Evolutionary conservation across 2,329 filamentous ascomycete species (phyloP).

Genomic region (Alternaria hordeiaustralica): DNA sequence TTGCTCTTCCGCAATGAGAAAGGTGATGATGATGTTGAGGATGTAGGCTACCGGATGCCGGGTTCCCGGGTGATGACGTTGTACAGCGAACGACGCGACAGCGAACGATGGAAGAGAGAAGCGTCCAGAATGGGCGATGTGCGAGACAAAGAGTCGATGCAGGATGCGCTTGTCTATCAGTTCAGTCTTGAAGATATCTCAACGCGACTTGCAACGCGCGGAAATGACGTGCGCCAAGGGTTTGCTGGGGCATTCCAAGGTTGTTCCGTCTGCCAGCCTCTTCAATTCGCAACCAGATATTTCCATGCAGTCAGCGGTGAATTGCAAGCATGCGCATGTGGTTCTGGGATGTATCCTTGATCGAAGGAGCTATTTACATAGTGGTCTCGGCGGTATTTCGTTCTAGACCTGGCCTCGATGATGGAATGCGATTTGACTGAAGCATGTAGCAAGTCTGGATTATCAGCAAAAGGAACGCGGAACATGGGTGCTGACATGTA

Average conservation of each 20-base stretch:
- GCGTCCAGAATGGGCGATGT: neutral
- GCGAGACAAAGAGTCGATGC: neutral
- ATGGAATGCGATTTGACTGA: neutral
- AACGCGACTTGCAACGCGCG: neutral
- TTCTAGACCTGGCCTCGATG: neutral
- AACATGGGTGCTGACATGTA: neutral
- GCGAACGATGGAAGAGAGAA: neutral
- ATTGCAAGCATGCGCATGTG: neutral
- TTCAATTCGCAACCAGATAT: neutral
- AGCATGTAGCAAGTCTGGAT: neutral
- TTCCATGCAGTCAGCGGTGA: neutral
- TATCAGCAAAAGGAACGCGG: neutral
- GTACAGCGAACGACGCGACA: neutral
- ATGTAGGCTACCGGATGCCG: neutral
- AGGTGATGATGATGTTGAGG: neutral
- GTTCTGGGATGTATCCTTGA: neutral
- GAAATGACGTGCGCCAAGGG: conserved; percentile 20
- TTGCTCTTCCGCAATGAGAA: neutral
- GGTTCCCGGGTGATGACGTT: conserved; percentile 4
- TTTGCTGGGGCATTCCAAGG: conserved; percentile 13
- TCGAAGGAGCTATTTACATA: neutral
- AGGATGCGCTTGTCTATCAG: neutral
- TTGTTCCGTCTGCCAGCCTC: conserved; percentile 9
- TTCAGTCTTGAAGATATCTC: neutral
- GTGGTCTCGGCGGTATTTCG: neutral